A percentile compares a stretch with the other conserved stretches of the same genome.
These are phyloP conservation scores for Penicillium brasilianum DNA, from an alignment of 2,329 filamentous ascomycete genomes.

Conservation along the genomic window DNA sequence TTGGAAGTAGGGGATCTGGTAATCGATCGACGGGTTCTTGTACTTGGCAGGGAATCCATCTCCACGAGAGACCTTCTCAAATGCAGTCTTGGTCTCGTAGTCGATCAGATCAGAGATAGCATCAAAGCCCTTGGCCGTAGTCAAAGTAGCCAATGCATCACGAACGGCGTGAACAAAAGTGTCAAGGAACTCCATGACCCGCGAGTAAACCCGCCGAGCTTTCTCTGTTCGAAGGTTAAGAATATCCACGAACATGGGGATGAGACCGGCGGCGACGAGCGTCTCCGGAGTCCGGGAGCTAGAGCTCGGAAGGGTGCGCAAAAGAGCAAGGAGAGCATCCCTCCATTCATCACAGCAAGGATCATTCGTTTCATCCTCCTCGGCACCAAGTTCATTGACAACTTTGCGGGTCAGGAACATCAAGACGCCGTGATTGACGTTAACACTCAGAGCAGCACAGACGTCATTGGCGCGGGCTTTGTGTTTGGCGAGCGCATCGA, in stretches of 20 bases:
- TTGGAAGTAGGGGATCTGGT: slow-evolving; percentile 88
- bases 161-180: slow-evolving; percentile 83
- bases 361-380: slow-evolving; percentile 62
- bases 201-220: slow-evolving; percentile 81
- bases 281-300: slow-evolving; percentile 77
- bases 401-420: slow-evolving; percentile 92
- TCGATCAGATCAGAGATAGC: slow-evolving; percentile 87
- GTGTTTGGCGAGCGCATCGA: slow-evolving; percentile 85
- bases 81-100: slow-evolving; percentile 74
- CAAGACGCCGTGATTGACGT: slow-evolving; percentile 93
- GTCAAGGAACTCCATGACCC: slow-evolving; percentile 85
- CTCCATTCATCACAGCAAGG: slow-evolving; percentile 86
- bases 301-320: slow-evolving; percentile 75
- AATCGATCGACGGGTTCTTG: slow-evolving; percentile 84
- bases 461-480: slow-evolving; percentile 79
- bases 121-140: slow-evolving; percentile 81
- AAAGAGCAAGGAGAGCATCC: slow-evolving; percentile 83
- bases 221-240: slow-evolving; percentile 80
- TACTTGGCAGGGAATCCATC: slow-evolving; percentile 73
- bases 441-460: slow-evolving; percentile 87
- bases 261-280: slow-evolving; percentile 84
- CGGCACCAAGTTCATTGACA: slow-evolving; percentile 75
- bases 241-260: slow-evolving; percentile 88
- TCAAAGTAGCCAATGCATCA: slow-evolving; percentile 82
- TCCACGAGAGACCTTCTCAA: slow-evolving; percentile 68